A percentile compares a stretch with the other conserved stretches of the same genome.
phyloP scores from a whole-genome alignment of 139 green algal genomes.

The Deuterostichococcus epilithicus region DNA sequence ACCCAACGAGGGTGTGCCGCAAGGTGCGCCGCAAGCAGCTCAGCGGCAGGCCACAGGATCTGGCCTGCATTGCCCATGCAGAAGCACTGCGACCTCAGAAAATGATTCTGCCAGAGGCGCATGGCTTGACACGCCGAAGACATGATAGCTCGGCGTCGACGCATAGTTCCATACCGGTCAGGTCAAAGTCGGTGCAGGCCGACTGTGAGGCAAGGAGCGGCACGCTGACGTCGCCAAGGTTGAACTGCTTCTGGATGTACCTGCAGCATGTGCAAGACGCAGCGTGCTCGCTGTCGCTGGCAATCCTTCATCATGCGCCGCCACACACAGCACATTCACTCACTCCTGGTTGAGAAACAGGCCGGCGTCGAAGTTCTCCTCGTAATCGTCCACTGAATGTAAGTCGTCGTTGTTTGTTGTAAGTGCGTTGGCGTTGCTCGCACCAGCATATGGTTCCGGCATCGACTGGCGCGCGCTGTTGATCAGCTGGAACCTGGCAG shows the following conservation, averaged over 20 bases:
- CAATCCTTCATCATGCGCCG: too few relatives aligned
- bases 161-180: too few relatives aligned
- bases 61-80: not conserved
- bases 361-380: not conserved
- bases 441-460: too few relatives aligned
- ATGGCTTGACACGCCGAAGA: too few relatives aligned
- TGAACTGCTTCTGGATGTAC: not conserved
- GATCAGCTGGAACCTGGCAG: too few relatives aligned
- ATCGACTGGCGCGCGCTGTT: too few relatives aligned
- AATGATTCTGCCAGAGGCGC: too few relatives aligned
- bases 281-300: too few relatives aligned
- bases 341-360: not conserved
- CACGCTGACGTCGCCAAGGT: not conserved
- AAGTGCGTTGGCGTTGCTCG: too few relatives aligned
- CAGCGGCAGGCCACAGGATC: conserved; percentile 24
- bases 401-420: not conserved
- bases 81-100: too few relatives aligned
- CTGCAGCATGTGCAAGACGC: too few relatives aligned
- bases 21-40: conserved; percentile 14
- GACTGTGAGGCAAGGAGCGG: not conserved
- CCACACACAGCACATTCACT: not conserved
- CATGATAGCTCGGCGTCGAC: too few relatives aligned
- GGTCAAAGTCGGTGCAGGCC: conserved; percentile 21
- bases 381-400: not conserved
- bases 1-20: conserved; percentile 6